phyloP scores from a whole-genome alignment of 805 yeast genomes.

The Saccharomycopsis sp. region DNA sequence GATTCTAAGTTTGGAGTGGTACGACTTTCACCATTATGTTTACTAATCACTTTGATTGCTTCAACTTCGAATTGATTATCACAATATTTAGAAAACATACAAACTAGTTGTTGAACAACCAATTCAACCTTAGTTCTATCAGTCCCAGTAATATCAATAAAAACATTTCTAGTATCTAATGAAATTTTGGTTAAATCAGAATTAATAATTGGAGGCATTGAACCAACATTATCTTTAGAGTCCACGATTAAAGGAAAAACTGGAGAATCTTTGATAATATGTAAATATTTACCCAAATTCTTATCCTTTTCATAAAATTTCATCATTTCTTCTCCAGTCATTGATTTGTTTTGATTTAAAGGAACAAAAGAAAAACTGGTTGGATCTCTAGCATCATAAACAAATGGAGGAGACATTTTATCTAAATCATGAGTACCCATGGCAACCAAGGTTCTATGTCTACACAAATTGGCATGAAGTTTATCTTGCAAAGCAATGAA shows the following conservation, averaged over 20 bases:
- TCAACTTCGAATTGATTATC: constrained; percentile 75
- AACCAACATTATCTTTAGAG: constrained; percentile 63
- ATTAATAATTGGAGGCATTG: constrained; percentile 96
- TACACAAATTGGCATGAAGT: constrained; percentile 87
- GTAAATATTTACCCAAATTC: constrained; percentile 81
- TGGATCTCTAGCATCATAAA: constrained; percentile 79
- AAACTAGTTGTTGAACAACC: constrained; percentile 84
- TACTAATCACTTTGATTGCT: constrained; percentile 77
- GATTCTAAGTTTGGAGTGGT: constrained; percentile 63
- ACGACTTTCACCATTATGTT: constrained; percentile 69
- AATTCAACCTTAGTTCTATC: constrained; percentile 91
- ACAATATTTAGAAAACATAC: constrained; percentile 92
- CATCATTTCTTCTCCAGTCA: constrained; percentile 72
- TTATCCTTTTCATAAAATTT: constrained; percentile 87
- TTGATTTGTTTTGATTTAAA: constrained; percentile 54
- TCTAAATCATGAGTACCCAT: constrained; percentile 97
- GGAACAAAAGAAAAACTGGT: constrained; percentile 66
- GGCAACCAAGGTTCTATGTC: constrained; percentile 95
- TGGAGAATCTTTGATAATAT: constrained; percentile 78
- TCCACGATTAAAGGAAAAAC: constrained; percentile 88
- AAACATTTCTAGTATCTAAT: constrained; percentile 74
- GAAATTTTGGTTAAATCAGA: constrained; percentile 84
- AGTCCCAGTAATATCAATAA: constrained; percentile 90
- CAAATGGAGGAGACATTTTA: constrained; percentile 69
- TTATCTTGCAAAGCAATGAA: constrained; percentile 95